Base-by-base conservation (phyloP, 2,329 filamentous ascomycete genomes). In the Ophiosphaerella korrae region DNA sequence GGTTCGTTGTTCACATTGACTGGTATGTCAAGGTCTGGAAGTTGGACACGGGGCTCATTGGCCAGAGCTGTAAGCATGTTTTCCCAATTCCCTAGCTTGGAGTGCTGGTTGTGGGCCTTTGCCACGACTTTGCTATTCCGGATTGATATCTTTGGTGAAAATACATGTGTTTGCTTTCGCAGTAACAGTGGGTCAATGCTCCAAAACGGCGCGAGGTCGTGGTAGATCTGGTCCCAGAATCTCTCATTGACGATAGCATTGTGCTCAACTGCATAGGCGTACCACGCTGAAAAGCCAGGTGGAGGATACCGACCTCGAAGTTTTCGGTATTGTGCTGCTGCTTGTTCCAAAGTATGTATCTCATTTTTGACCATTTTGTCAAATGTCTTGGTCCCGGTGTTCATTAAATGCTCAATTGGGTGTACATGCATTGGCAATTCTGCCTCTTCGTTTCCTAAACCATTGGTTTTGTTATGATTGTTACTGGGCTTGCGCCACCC, bases 171-270 rank as follows among this genome's bases (percentile, higher is more conserved):
- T 43, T 74, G 69, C 37, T 71, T 67, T 2, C 77, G 73, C 13
- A 81, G 68, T 34, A 71, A 60, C 31, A 62, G 55, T 2, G 79
- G 71, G 2, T 71, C 61, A 1, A 81, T 48, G 3, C 72, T 78
- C 79, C 80, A 81, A 57, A 80, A 81, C 2, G 80, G 79, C 13
- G 67, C 71, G 9, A 82, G 53, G 50, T 82, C 80, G 43, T 78
- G 58, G 57, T 81, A 78, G 11, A 82, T 79, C 52, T 76, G 77
- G 50, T 82, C 79, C 58, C 78, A 82, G 58, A 81, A 78, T 3
- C 78, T 73, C 53, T 82, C 80, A 8, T 80, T 62, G 2, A 81
- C 67, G 12, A 80, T 29, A 1, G 76, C 72, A 35, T 74, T 67
- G 38, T 74, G 63, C 16, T 68, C 64, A 18, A 67, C 64, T 5